These are phyloP conservation scores for Verticillium longisporum DNA, from an alignment of 2,329 filamentous ascomycete genomes.

Conservation along the genomic window DNA sequence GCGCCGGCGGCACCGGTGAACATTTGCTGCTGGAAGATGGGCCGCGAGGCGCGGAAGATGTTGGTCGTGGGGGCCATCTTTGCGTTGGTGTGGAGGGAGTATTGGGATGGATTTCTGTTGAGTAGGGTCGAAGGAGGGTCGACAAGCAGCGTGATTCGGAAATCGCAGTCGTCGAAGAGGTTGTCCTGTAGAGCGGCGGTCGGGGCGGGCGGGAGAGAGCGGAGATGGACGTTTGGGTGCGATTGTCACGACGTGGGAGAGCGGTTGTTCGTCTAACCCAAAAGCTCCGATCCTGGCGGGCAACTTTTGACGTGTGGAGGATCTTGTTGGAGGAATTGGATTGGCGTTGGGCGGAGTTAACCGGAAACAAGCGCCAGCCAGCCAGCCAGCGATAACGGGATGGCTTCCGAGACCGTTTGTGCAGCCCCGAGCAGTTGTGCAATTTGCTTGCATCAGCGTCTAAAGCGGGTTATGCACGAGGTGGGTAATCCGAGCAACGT, in stretches of 20 bases:
- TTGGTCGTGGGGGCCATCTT: conserved; percentile 39
- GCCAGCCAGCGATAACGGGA: not conserved
- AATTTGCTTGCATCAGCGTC: not conserved
- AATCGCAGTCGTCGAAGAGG: not conserved
- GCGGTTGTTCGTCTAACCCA: not conserved
- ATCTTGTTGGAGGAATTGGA: not conserved
- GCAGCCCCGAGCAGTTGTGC: not conserved
- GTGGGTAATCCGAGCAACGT: not conserved
- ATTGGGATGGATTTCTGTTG: not conserved
- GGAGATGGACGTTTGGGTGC: conserved; percentile 3
- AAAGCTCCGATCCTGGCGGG: not conserved
- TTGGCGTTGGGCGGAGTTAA: not conserved
- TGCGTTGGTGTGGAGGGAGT: conserved; percentile 1
- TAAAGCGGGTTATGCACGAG: not conserved
- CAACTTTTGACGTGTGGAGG: not conserved
- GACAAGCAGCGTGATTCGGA: not conserved
- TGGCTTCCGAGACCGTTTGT: not conserved
- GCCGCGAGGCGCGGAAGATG: conserved; percentile 49
- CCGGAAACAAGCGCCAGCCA: not conserved
- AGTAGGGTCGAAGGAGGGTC: not conserved
- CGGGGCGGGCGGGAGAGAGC: conserved; percentile 2
- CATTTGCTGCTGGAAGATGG: conserved; percentile 46
- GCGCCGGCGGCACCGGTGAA: conserved; percentile 42
- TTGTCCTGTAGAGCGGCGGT: not conserved
- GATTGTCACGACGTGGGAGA: conserved; percentile 1